Conservation (phyloP, 2,329 filamentous ascomycete genomes). For the Trichoderma oligosporum region DNA sequence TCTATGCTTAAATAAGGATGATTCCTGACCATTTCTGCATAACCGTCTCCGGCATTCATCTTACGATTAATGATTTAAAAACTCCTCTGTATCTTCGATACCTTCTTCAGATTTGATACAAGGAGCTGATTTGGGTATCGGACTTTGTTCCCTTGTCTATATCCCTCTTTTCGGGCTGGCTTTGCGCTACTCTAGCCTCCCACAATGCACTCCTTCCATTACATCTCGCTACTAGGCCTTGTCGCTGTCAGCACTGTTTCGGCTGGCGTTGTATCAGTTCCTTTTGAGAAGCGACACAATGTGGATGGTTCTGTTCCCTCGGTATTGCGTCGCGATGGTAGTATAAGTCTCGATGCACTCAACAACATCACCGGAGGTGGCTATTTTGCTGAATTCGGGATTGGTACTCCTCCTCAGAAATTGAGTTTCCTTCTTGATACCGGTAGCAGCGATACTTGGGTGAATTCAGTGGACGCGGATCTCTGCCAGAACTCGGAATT, state of each 20-base stretch:
- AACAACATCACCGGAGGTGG: slow-evolving; percentile 55
- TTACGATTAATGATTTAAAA: not conserved
- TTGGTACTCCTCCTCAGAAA: slow-evolving; percentile 56
- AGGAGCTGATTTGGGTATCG: not conserved
- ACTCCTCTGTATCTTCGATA: not conserved
- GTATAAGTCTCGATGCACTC: slow-evolving; percentile 36
- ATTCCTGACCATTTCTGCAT: not conserved
- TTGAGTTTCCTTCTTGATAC: slow-evolving; percentile 58
- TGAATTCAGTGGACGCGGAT: slow-evolving; percentile 54
- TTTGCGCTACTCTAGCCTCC: no score
- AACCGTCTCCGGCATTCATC: not conserved
- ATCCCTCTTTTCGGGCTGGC: not conserved
- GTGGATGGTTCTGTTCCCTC: slow-evolving; percentile 2
- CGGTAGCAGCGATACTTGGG: slow-evolving; percentile 61
- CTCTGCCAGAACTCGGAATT: slow-evolving; percentile 49
- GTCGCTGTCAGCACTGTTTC: slow-evolving; percentile 18
- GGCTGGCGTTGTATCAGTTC: slow-evolving; percentile 26
- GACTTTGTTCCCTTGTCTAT: not conserved
- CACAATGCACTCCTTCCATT: slow-evolving; percentile 12
- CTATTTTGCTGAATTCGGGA: slow-evolving; percentile 54
- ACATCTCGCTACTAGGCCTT: slow-evolving; percentile 19
- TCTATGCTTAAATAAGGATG: slow-evolving; percentile 16
- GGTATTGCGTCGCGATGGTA: slow-evolving; percentile 28
- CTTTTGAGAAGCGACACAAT: slow-evolving; percentile 20
- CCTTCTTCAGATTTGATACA: not conserved